Evolutionary conservation across 148 eudicot genomes (phyloP).

Genomic region (Bassia scoparia): DNA sequence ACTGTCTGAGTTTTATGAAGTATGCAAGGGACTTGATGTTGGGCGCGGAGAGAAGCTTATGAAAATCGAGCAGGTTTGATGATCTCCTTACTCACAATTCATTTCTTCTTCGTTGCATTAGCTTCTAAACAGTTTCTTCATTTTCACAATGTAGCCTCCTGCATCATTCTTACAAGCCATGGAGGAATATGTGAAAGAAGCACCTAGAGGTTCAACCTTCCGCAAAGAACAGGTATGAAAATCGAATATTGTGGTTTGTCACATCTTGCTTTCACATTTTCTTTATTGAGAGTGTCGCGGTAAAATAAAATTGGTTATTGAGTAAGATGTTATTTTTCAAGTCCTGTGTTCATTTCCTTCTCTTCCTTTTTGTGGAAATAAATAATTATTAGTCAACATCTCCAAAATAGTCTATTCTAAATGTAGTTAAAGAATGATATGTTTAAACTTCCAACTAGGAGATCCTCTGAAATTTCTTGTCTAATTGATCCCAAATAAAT

Average conservation of each 20-base stretch:
- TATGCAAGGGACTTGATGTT: constrained; percentile 79
- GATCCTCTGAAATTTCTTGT: constrained; percentile 14
- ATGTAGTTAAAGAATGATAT: neutral
- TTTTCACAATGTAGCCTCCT: constrained; percentile 61
- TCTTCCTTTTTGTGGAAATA: neutral
- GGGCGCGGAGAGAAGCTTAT: constrained; percentile 80
- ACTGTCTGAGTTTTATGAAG: constrained; percentile 89
- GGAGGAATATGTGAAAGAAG: constrained; percentile 95
- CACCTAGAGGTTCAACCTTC: constrained; percentile 74
- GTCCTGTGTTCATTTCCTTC: neutral
- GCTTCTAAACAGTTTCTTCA: constrained; percentile 8
- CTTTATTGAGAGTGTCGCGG: neutral
- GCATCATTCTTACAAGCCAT: constrained; percentile 96
- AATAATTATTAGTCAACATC: neutral
- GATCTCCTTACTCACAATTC: constrained; percentile 1
- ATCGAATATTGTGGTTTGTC: neutral
- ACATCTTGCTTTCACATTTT: neutral
- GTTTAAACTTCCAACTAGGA: neutral
- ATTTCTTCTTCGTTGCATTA: constrained; percentile 1
- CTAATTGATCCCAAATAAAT: constrained; percentile 12
- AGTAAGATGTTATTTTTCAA: neutral
- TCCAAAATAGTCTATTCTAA: neutral
- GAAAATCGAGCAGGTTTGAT: constrained; percentile 86
- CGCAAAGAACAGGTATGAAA: constrained; percentile 64
- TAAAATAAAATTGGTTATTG: neutral